A percentile compares a stretch with the other conserved stretches of the same genome.
phyloP scores from a whole-genome alignment of 768 basidiomycete species.

The Inosperma sp. region DNA sequence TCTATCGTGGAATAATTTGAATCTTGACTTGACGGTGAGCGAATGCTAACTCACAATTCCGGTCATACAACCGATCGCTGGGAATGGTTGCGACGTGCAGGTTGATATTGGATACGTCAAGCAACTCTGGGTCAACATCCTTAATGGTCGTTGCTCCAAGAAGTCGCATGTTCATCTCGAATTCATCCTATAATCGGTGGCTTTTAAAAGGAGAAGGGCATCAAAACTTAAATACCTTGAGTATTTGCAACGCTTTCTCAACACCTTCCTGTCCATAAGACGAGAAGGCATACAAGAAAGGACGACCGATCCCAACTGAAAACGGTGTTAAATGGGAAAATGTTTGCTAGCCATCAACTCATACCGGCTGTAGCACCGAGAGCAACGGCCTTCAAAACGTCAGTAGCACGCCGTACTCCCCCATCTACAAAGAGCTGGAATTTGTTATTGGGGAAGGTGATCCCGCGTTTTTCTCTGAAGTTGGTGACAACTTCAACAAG shows the following conservation, averaged over 20 bases:
- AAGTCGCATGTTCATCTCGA: conserved; percentile 96
- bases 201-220: conserved; percentile 13
- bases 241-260: conserved; percentile 74
- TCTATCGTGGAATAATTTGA: no score
- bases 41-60: conserved; percentile 81
- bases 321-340: conserved; percentile 62
- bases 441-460: conserved; percentile 69
- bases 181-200: conserved; percentile 76
- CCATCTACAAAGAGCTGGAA: conserved; percentile 92
- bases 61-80: conserved; percentile 66
- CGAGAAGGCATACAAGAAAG: conserved; percentile 85
- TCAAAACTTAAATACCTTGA: conserved; percentile 47
- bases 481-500: conserved; percentile 78
- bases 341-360: conserved; percentile 9
- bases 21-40: no score
- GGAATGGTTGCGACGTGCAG: conserved; percentile 67
- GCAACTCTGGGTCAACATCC: conserved; percentile 85
- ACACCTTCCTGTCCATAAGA: conserved; percentile 88
- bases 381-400: conserved; percentile 77
- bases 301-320: conserved; percentile 72
- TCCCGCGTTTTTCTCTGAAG: conserved; percentile 59
- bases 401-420: conserved; percentile 84
- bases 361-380: conserved; percentile 59
- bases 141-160: conserved; percentile 77
- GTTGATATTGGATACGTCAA: conserved; percentile 70